Percentiles rank a stretch among this genome's conserved stretches.
phyloP scores from a whole-genome alignment of 1,284 basidiomycete genomes.

The Pseudozyma tsukubaensis region DNA sequence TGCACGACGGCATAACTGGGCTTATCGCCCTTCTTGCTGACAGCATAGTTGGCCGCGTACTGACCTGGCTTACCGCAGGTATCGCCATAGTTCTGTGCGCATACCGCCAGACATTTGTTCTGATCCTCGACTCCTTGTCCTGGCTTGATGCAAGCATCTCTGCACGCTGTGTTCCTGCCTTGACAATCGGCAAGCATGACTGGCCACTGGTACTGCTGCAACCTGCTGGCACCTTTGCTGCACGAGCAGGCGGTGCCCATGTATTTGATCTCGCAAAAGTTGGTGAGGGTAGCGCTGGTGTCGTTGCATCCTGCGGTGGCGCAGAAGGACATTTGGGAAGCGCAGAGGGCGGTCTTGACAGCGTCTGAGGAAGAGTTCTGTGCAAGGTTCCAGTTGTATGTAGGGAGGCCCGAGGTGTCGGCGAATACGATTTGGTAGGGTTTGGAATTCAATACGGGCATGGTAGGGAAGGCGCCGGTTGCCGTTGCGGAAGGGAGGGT shows the following conservation, averaged over 20 bases:
- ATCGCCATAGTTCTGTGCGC: conserved; percentile 49
- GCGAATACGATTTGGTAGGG: conserved; percentile 51
- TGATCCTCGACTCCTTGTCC: conserved; percentile 46
- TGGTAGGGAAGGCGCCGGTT: conserved; percentile 33
- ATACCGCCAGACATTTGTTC: conserved; percentile 48
- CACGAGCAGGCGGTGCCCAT: conserved; percentile 61
- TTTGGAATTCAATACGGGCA: conserved; percentile 33
- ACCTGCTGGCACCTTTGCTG: conserved; percentile 48
- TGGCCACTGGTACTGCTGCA: conserved; percentile 66
- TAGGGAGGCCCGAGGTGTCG: conserved; percentile 40
- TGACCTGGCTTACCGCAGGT: conserved; percentile 62
- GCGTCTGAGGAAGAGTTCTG: conserved; percentile 23
- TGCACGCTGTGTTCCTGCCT: conserved; percentile 54
- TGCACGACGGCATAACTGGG: conserved; percentile 56
- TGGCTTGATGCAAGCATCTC: conserved; percentile 52
- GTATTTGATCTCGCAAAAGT: conserved; percentile 63
- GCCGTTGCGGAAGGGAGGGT: conserved; percentile 51
- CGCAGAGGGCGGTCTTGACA: conserved; percentile 49
- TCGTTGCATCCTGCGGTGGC: conserved; percentile 56
- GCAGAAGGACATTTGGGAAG: conserved; percentile 61
- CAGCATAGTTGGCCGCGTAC: conserved; percentile 62
- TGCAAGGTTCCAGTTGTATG: conserved; percentile 44
- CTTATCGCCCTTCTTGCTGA: conserved; percentile 49
- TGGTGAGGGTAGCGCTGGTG: conserved; percentile 43
- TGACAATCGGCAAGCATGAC: conserved; percentile 63